Base-by-base conservation (phyloP, 441 rosid species). In the Omphalea diandra region DNA sequence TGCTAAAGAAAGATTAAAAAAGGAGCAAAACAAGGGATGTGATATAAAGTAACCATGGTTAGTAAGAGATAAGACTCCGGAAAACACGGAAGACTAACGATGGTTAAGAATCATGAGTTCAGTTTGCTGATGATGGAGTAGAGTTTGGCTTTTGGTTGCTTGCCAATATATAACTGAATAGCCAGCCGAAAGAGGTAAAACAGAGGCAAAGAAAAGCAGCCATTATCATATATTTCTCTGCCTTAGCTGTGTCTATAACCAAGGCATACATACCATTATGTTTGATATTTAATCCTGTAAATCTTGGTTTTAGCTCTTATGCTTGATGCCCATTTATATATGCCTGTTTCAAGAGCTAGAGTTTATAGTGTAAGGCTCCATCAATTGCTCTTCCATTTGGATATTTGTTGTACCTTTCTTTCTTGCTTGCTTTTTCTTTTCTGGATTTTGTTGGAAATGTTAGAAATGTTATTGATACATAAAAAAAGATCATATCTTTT, bases 11-110 rank as follows among this genome's bases (percentile, higher is more conserved):
- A 22, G 31, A 31, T 31, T 2, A 3, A 22, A 52, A 22, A n/a
- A n/a, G 31, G 17, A 49, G 60, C 9, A 33, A 74, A 69, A 36
- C 46, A 43, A n/a, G 57, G 76, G 5, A 63, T 81, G 73, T 74
- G 87, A 82, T 84, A 86, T 83, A 88, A 88, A 84, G 94, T 86
- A 86, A 88, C 89, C 83, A 83, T 56, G 82, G 86, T 88, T 81
- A 81, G 38, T 47, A 50, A 50, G 66, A 40, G 38, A 6, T 24
- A 47, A 31, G 24, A 49, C 11, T 36, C 71, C 79, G 67, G 58
- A 50, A 78, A 83, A 82, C 60, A 75, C 83, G 78, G 81, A 68
- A 79, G 11, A 40, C 67, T 77, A 85, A 83, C 89, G 79, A 62
- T 77, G 84, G 88, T 86, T 84, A 77, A 75, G 33, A 9, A 76